Conservation (phyloP, 345 rosid genomes). For the Pseudoturritis turrita region DNA sequence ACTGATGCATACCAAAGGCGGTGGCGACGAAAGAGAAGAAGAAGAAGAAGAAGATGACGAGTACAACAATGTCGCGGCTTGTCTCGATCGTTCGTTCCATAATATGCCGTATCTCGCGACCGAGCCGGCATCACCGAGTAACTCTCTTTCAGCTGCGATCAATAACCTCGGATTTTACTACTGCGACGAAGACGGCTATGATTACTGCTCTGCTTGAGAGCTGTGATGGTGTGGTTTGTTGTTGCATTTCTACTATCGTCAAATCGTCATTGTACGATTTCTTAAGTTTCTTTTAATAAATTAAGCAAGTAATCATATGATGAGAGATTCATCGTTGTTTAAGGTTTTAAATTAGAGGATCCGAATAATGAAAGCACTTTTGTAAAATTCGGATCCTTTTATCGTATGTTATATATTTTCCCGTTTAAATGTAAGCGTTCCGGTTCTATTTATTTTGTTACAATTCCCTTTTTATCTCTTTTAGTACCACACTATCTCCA, state of each 20-base stretch:
- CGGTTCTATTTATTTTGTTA: not conserved
- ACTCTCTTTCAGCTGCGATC: constrained; percentile 69
- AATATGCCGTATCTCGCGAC: constrained; percentile 82
- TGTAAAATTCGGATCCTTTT: constrained; percentile 9
- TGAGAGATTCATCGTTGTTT: constrained; percentile 13
- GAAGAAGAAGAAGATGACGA: constrained; percentile 15
- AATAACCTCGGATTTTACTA: constrained; percentile 67
- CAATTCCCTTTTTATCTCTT: too few relatives aligned
- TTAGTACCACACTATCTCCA: too few relatives aligned
- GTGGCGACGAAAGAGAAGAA: not conserved
- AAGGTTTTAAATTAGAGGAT: not conserved
- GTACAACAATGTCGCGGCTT: constrained; percentile 40
- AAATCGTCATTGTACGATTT: constrained; percentile 8
- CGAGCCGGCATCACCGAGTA: constrained; percentile 35
- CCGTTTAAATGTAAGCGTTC: not conserved
- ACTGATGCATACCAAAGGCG: constrained; percentile 22
- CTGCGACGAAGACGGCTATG: constrained; percentile 39
- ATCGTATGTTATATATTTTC: not conserved
- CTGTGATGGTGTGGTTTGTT: constrained; percentile 1
- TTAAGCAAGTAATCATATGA: not conserved
- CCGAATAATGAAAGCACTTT: not conserved
- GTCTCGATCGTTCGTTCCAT: constrained; percentile 65
- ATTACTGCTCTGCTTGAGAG: constrained; percentile 5
- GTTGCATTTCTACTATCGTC: not conserved
- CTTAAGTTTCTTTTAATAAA: constrained; percentile 11